Base-by-base conservation (phyloP, 768 basidiomycete genomes). In the Mycena chlorophos region DNA sequence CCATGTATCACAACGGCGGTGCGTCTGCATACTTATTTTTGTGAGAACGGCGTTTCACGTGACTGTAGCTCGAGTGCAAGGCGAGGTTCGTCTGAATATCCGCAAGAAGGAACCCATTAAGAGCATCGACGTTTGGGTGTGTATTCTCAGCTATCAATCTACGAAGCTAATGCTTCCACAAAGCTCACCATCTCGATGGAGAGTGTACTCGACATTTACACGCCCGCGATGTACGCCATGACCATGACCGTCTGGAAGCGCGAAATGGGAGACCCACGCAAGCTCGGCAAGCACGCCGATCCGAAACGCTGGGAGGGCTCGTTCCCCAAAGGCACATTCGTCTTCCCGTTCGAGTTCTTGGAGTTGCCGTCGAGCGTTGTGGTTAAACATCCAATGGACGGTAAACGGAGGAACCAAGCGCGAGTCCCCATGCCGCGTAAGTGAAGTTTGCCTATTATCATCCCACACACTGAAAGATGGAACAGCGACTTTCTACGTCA, bases 311-410 rank as follows among this genome's bases (percentile, higher is more conserved):
- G 34, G n/a, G 46, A 50, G 14, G 55, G 50, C 4, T 34, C 43
- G 30, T 56, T 56, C 22, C 55, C 55, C 2, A 46, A 51, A n/a
- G 55, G 55, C 31, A 47, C 50, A 5, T 56, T 47, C 34, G 50
- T 51, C 2, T 52, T 57, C 31, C 56, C 56, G 5, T 52, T 52
- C 40, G 48, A 58, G 48, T 54, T 58, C 31, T 52, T 52, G 1
- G 30, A 27, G 13, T 40, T 58, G 10, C 56, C 38, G 10, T 13
- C 19, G 27, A 45, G 49, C 16, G 47, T 39, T 16, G 10, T 56
- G 0, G 54, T 56, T n/a, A 50, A 50, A n/a, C 56, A 49, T 22
- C 56, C 56, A 8, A 19, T 5, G 3, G 38, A 38, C 29, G 51
- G 45, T 13, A 46, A 46, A 45, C 39, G 27, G 23, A 57, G 56